Percentiles rank a stretch among this genome's conserved stretches.
Conservation (phyloP, 768 basidiomycete genomes). For the Suillus weaverae region DNA sequence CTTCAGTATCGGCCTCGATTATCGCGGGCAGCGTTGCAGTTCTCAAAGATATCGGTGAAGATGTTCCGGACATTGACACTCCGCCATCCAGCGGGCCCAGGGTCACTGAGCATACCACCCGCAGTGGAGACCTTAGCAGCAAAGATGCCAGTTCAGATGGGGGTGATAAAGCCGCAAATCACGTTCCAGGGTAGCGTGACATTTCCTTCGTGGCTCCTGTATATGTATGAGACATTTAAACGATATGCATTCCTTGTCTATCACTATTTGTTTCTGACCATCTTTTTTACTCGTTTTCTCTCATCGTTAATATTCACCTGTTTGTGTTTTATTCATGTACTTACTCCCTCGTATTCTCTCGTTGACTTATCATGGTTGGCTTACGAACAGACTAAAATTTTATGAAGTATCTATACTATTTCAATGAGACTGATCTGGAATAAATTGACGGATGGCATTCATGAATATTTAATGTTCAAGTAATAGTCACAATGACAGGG, state of each 20-base stretch:
- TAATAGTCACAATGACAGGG: neutral
- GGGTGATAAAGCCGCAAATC: neutral
- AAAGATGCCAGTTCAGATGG: constrained; percentile 3
- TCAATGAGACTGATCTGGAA: neutral
- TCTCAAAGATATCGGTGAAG: constrained; percentile 17
- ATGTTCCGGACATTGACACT: constrained; percentile 17
- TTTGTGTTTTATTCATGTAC: neutral
- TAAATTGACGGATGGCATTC: neutral
- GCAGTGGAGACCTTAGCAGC: constrained; percentile 1
- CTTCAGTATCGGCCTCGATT: constrained; percentile 35
- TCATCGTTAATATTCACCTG: neutral
- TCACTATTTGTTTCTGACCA: neutral
- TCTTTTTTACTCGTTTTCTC: neutral
- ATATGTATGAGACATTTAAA: neutral
- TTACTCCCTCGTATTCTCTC: neutral
- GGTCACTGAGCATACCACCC: neutral
- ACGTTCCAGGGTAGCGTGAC: neutral
- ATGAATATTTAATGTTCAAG: neutral
- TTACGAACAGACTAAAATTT: neutral
- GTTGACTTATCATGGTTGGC: neutral
- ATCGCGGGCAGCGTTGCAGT: constrained; percentile 23
- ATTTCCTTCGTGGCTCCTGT: neutral
- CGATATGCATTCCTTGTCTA: constrained; percentile 3
- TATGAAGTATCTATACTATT: neutral
- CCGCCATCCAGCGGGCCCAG: neutral